Evolutionary conservation across 2,329 filamentous ascomycete genomes (phyloP), one percentile per base, ranked within the genome.

Genomic region (Sphaerulina vaccinii): DNA sequence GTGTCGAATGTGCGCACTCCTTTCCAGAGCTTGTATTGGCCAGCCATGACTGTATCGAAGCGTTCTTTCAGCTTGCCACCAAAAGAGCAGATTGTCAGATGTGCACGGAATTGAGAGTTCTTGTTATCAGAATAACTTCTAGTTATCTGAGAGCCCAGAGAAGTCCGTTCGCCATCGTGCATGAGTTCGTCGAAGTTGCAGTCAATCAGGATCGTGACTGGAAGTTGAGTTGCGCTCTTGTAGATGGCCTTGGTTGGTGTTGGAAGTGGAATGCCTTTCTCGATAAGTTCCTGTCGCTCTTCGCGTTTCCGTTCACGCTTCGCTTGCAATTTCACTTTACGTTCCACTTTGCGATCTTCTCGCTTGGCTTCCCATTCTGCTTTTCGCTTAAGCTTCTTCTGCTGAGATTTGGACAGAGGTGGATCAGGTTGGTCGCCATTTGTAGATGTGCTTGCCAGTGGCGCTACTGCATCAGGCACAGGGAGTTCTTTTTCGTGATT

Each of bases 181-280:
- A 99, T 99, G 65, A 91, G 81, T 36, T 87, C 77, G 69, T 99
- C 91, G 68, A 95, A 99, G 60, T 88, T 84, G 72, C 92, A 97
- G 73, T 99, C 93, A 57, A 99, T 75, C 53, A 99, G 78, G 59
- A 99, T 75, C 0, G 88, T 82, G 18, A 97, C 74, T 1, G 91
- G 90, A 0, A 95, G 79, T 42, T 56, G 52, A 13, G 40, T 49
- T 1, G 47, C 29, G 7, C 29, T 47, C 15, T 37, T 49, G 19
- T 55, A 61, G 23, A 27, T 32, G 24, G 42, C 27, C 10, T 54
- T 50, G 9, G 49, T 33, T n/a, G 44, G 49, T 3, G 43, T 22
- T 6, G 45, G 37, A 32, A 46, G 33, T 5, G 48, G 27, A 22
- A 50, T 45, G 37, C 51, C 56, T 49, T 56, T 52, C 39, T 61